phyloP scores from a whole-genome alignment of 2,329 filamentous ascomycete species.

The Drechmeria coniospora region DNA sequence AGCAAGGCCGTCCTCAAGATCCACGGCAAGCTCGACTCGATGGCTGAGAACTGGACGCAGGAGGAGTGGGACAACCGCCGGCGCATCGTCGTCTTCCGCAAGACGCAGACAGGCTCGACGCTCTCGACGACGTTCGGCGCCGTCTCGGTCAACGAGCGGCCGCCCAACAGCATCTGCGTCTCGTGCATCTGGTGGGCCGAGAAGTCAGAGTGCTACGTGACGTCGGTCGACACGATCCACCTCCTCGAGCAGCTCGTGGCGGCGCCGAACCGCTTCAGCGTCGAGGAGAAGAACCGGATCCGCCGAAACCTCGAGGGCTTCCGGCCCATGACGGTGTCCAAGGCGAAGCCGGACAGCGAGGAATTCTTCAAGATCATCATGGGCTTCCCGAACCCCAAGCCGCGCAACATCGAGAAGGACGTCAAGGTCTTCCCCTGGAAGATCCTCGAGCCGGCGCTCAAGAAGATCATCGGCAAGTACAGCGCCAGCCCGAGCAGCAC shows the following conservation, averaged over 20 bases:
- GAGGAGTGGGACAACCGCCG: conserved; percentile 70
- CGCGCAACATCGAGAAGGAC: conserved; percentile 96
- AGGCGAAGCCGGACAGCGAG: conserved; percentile 80
- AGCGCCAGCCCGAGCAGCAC: conserved; percentile 32
- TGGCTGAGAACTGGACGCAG: conserved; percentile 68
- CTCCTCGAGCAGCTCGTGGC: conserved; percentile 85
- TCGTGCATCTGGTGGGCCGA: conserved; percentile 97
- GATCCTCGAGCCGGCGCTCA: conserved; percentile 68
- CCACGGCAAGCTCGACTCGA: conserved; percentile 66
- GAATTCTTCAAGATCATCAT: conserved; percentile 99
- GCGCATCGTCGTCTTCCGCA: conserved; percentile 76
- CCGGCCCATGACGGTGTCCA: conserved; percentile 82
- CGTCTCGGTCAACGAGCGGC: conserved; percentile 63
- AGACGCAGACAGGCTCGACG: conserved; percentile 66
- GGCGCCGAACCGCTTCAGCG: conserved; percentile 61
- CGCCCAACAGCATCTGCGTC: conserved; percentile 77
- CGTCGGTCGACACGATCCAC: conserved; percentile 91
- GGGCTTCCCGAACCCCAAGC: conserved; percentile 89
- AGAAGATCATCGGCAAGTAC: conserved; percentile 99
- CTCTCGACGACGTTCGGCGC: conserved; percentile 69
- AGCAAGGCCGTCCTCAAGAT: conserved; percentile 77
- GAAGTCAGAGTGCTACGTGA: conserved; percentile 81
- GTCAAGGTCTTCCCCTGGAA: conserved; percentile 99
- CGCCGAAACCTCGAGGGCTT: conserved; percentile 91
- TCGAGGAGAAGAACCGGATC: conserved; percentile 97